Evolutionary conservation across 371 early-diverging fungal genomes (phyloP), one percentile per base, ranked within the genome.

Genomic region (Encephalitozoon intestinalis): DNA sequence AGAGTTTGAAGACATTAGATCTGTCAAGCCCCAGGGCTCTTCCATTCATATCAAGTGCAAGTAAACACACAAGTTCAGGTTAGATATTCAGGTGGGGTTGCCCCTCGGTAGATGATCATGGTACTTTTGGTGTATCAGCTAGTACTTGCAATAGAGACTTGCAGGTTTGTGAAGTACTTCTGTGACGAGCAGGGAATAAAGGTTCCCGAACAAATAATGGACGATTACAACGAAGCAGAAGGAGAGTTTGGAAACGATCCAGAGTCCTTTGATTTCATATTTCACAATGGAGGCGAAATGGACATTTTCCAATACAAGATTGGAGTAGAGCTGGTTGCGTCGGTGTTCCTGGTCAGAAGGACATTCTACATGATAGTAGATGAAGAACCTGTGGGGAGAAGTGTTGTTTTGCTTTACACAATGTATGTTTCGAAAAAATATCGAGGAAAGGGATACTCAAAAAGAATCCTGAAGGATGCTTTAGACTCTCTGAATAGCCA

Each of bases 1-100:
- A 23, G 70, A 76, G 39, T n/a, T 63, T 31, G 70, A 34, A 41
- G 76, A 76, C 50, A 46, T 39, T 2, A 68, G 76, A n/a, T 70
- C 71, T 8, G 26, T 37, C 9, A 69, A 46, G 49, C 2, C 49
- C 5, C 1, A 46, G 18, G 21, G 18, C 49, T 18, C 18, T 7
- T 21, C n/a, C 7, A 18, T n/a, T 7, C 2, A 46, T 0, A 5
- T 18, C 11, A 46, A 21, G 49, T 46, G 21, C 21, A 46, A 46
- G 21, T 46, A 21, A 46, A 21, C 15, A 5, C 49, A 18, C 15
- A 43, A 15, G 44, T 2, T 2, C 11, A 15, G 44, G 15, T 15
- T 46, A 46, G n/a, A 46, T 46, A 46, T 46, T 46, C 21, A 0
- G 18, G 21, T 3, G 1, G 1, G 21, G 49, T 0, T 21, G 1